Evolutionary conservation across 345 rosid genomes (phyloP).

Genomic region (Citrus hindsii): DNA sequence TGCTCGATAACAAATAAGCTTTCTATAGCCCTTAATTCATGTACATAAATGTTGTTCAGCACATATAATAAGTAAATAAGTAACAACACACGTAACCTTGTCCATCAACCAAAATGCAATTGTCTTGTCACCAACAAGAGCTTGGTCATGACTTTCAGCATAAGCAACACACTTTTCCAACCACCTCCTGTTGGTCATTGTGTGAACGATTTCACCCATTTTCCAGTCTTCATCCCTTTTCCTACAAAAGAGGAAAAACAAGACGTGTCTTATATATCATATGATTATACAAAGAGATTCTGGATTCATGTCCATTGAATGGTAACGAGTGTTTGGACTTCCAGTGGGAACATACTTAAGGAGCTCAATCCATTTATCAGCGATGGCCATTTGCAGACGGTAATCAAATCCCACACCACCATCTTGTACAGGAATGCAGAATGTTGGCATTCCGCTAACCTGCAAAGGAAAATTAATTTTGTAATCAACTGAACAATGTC

Average conservation of each 20-base stretch:
- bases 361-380: slow-evolving; percentile 97
- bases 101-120: slow-evolving; percentile 99
- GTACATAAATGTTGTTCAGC: neutral
- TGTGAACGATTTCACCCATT: slow-evolving; percentile 67
- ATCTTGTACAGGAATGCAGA: slow-evolving; percentile 79
- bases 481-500: neutral
- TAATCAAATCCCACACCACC: slow-evolving; percentile 98
- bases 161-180: slow-evolving; percentile 74
- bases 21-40: neutral
- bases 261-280: slow-evolving; percentile 2
- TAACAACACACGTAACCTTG: slow-evolving; percentile 48
- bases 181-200: slow-evolving; percentile 92
- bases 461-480: slow-evolving; percentile 23
- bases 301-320: slow-evolving; percentile 5
- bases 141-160: slow-evolving; percentile 99
- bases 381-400: slow-evolving; percentile 94
- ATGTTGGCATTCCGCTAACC: slow-evolving; percentile 99
- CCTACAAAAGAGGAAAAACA: slow-evolving; percentile 38
- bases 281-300: neutral
- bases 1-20: neutral
- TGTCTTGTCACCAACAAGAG: slow-evolving; percentile 98
- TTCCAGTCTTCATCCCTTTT: slow-evolving; percentile 87
- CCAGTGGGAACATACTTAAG: slow-evolving; percentile 53
- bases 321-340: neutral
- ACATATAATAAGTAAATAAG: neutral